Evolutionary conservation across 1,284 basidiomycete species (phyloP).

Genomic region (Taiwanofungus camphoratus): DNA sequence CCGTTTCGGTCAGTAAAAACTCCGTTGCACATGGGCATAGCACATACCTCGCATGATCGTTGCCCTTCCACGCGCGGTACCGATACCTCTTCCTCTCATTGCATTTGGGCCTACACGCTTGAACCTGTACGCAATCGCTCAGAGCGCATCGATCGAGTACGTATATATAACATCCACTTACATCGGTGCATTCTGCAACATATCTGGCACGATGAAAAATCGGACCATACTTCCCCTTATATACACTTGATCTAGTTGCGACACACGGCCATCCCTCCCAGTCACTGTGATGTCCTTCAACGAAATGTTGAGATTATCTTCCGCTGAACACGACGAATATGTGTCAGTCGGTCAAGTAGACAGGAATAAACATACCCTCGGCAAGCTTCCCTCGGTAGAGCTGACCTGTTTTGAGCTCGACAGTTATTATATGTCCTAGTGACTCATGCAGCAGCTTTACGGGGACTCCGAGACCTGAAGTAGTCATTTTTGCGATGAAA

Average conservation of each 20-base stretch:
- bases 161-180: slow-evolving; percentile 38
- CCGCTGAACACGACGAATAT: slow-evolving; percentile 54
- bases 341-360: slow-evolving; percentile 3
- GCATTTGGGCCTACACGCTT: slow-evolving; percentile 98
- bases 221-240: slow-evolving; percentile 97
- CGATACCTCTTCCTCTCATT: slow-evolving; percentile 98
- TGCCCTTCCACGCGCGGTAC: slow-evolving; percentile 92
- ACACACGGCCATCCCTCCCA: slow-evolving; percentile 95
- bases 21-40: slow-evolving; percentile 11
- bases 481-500: slow-evolving; percentile 26
- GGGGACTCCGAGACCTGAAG: slow-evolving; percentile 75
- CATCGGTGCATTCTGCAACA: slow-evolving; percentile 99
- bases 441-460: slow-evolving; percentile 92
- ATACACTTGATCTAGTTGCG: slow-evolving; percentile 99
- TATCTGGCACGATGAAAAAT: slow-evolving; percentile 99
- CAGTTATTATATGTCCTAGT: slow-evolving; percentile 93
- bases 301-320: slow-evolving; percentile 98
- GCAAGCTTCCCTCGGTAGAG: slow-evolving; percentile 96
- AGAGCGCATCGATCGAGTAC: not conserved
- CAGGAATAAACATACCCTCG: slow-evolving; percentile 58
- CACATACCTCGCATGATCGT: slow-evolving; percentile 89
- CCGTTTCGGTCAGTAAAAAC: not conserved
- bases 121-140: slow-evolving; percentile 58
- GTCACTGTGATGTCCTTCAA: slow-evolving; percentile 97
- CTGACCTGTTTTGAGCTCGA: slow-evolving; percentile 97